Conservation (phyloP, 2,329 filamentous ascomycete genomes). For the Davidsoniella eucalypti region DNA sequence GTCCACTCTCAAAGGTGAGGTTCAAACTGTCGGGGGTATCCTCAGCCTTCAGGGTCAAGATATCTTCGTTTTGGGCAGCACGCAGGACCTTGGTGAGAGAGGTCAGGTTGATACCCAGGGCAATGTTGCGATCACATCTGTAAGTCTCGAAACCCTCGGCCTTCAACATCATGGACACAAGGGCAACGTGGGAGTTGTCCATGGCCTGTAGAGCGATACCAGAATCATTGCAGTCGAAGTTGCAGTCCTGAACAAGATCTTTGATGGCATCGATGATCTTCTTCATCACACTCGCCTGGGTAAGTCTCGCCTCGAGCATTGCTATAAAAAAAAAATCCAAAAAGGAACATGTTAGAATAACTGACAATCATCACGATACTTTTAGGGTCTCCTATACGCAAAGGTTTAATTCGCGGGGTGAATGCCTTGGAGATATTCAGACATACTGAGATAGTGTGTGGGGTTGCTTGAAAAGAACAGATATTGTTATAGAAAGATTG, state of each 20-base stretch:
- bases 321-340: slow-evolving; percentile 24
- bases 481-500: background rate
- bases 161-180: slow-evolving; percentile 97
- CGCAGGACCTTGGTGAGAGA: slow-evolving; percentile 96
- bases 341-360: slow-evolving; percentile 6
- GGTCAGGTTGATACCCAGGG: slow-evolving; percentile 88
- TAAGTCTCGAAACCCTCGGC: slow-evolving; percentile 87
- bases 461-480: background rate
- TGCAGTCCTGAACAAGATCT: slow-evolving; percentile 98
- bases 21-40: slow-evolving; percentile 93
- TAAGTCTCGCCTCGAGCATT: slow-evolving; percentile 94
- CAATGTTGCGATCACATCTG: slow-evolving; percentile 97
- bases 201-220: slow-evolving; percentile 97
- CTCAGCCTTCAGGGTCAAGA: slow-evolving; percentile 92
- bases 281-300: slow-evolving; percentile 87
- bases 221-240: slow-evolving; percentile 99
- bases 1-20: slow-evolving; percentile 81
- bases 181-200: slow-evolving; percentile 98
- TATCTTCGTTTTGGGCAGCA: slow-evolving; percentile 80
- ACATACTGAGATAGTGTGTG: slow-evolving; percentile 9
- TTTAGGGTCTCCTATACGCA: background rate
- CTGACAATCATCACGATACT: background rate
- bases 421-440: background rate
- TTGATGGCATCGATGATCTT: slow-evolving; percentile 99
- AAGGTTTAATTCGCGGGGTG: background rate